Base-by-base conservation (phyloP, 257 asterid genomes). In the Henckelia pumila region DNA sequence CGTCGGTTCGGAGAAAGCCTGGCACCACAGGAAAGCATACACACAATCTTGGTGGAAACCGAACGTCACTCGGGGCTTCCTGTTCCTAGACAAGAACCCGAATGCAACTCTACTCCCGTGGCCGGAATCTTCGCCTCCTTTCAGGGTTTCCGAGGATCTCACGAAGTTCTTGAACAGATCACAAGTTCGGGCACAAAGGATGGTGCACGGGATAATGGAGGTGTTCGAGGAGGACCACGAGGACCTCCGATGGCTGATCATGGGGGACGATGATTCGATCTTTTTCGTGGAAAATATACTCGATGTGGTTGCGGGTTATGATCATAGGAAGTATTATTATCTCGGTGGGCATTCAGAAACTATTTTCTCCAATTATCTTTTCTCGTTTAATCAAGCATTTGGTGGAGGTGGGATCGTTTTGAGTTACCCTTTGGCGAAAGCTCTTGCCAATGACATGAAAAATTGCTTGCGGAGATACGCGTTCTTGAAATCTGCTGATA, bases 201-300 rank as follows among this genome's bases (percentile, higher is more conserved):
- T 84, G 71, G 80, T 80, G 30, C 80, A 84, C 50, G 95, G 83
- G 8, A 87, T 89, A 3, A 62, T 84, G 79, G 95, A 89, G 84
- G 69, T 63, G 9, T 32, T 83, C 58, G 73, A 82, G 59, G 91
- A 87, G 17, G 73, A 73, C 4, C 60, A 59, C 7, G 65, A 69
- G 37, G 65, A 72, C 29, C 28, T 84, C 7, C 71, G 86, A 56
- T 89, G 96, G 96, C 20, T 85, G 0, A 82, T 89, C 3, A 82
- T 87, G 88, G 96, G 96, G 8, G 95, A 89, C n/a, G 96, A 89
- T 16, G 96, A 89, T 61, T 73, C 95, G 0, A 58, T 89, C 0
- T 84, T 89, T 20, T 87, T 84, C 5, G 75, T 83, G 6, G 93
- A 89, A 16, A 89, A 89, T 16, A 69, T 87, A 8, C 83, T 83